A percentile compares a stretch with the other conserved stretches of the same genome.
Conservation (phyloP, 2,329 filamentous ascomycete genomes). For the Exophiala sp. region DNA sequence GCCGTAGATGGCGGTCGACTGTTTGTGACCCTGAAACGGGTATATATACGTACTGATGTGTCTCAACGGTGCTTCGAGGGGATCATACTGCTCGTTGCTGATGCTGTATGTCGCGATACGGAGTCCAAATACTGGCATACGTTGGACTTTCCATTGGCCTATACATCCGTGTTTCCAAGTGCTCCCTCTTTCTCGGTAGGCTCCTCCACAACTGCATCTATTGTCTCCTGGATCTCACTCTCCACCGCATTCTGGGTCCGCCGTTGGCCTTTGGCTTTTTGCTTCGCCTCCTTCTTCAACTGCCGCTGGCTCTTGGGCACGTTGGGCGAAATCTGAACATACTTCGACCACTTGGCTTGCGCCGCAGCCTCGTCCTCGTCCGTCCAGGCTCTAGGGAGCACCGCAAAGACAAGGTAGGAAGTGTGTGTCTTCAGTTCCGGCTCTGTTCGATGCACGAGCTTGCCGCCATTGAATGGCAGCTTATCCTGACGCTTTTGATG, state of each 20-base stretch:
- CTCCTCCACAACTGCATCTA: neutral
- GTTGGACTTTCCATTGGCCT: no score
- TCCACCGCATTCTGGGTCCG: conserved; percentile 3
- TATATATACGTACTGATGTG: no score
- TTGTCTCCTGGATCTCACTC: neutral
- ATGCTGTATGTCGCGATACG: no score
- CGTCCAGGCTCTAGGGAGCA: conserved; percentile 80
- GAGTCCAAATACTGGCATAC: no score
- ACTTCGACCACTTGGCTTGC: conserved; percentile 50
- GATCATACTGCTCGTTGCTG: no score
- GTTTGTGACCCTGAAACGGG: no score
- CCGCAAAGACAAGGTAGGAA: conserved; percentile 90
- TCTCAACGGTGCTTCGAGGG: no score
- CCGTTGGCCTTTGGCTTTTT: conserved; percentile 11
- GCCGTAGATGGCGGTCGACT: no score
- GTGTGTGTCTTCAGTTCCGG: conserved; percentile 91
- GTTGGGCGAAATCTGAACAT: conserved; percentile 17
- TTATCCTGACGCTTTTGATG: no score
- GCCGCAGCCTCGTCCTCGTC: conserved; percentile 71
- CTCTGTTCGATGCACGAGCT: conserved; percentile 73
- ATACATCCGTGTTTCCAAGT: neutral
- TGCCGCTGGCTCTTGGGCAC: conserved; percentile 25
- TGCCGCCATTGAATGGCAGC: conserved; percentile 68
- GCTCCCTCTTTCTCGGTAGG: neutral
- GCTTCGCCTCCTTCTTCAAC: conserved; percentile 29